Evolutionary conservation across 805 yeast genomes (phyloP).

Genomic region (Lipomyces yamanashiensis): DNA sequence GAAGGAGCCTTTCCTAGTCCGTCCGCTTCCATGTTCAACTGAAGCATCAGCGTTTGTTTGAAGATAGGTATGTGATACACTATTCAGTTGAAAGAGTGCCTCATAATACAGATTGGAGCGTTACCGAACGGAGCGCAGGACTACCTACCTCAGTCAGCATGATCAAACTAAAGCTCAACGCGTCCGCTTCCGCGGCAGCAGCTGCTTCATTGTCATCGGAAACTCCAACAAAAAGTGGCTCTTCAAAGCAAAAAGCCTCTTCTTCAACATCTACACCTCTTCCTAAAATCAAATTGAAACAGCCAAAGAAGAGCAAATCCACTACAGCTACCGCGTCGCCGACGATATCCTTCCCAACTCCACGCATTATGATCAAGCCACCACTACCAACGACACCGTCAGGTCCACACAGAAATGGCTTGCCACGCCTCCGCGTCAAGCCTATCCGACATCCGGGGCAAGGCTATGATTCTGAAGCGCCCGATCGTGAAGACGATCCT

Average conservation of each 20-base stretch:
- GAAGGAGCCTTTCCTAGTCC: no score
- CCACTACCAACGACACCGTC: conserved; percentile 21
- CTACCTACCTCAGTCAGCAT: not conserved
- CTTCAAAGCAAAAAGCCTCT: conserved; percentile 8
- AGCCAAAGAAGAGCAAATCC: conserved; percentile 24
- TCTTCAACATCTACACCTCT: conserved; percentile 10
- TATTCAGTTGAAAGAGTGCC: no score
- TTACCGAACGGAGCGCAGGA: not conserved
- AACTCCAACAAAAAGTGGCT: not conserved
- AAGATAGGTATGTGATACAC: no score
- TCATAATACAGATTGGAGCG: no score
- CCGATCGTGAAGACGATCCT: conserved; percentile 95
- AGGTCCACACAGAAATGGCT: conserved; percentile 14
- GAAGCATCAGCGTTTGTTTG: no score
- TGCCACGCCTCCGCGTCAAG: conserved; percentile 57
- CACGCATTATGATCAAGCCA: conserved; percentile 35
- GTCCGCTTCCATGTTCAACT: no score
- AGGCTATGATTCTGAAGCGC: conserved; percentile 96
- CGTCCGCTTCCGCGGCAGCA: conserved; percentile 18
- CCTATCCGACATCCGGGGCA: conserved; percentile 82
- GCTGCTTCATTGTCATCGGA: conserved; percentile 13
- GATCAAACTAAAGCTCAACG: conserved; percentile 27
- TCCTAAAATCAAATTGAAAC: conserved; percentile 31
- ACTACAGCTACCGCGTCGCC: conserved; percentile 2
- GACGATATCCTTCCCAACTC: conserved; percentile 12